These are phyloP conservation scores for Globisporangium uncinulatum DNA, from an alignment of 352 stramenopile genomes.

Conservation along the genomic window DNA sequence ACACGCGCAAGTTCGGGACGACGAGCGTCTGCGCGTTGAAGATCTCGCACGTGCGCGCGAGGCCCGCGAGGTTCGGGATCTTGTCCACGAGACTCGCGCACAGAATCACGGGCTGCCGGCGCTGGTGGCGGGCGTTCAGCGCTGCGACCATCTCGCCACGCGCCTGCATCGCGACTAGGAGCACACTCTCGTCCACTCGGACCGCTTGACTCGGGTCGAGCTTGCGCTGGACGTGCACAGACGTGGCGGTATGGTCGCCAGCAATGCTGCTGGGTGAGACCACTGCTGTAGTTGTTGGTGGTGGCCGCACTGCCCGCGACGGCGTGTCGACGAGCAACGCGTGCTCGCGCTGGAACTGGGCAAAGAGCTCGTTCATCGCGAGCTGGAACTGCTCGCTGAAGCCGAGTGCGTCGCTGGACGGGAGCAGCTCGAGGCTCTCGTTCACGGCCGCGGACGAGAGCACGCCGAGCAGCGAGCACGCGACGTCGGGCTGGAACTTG, in stretches of 20 bases:
- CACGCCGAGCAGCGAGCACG: conserved; percentile 69
- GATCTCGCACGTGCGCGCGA: conserved; percentile 94
- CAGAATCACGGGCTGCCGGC: conserved; percentile 65
- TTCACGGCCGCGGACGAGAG: conserved; percentile 57
- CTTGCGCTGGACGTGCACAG: conserved; percentile 64
- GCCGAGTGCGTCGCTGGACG: conserved; percentile 42
- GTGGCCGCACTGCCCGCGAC: neutral
- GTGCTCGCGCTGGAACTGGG: conserved; percentile 69
- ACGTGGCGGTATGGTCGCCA: neutral
- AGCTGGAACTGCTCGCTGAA: conserved; percentile 58
- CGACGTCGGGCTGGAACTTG: conserved; percentile 55
- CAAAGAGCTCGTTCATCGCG: conserved; percentile 59
- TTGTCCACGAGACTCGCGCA: conserved; percentile 92
- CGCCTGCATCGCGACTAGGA: conserved; percentile 43
- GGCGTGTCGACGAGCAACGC: conserved; percentile 24
- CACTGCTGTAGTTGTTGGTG: neutral
- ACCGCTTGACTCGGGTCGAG: conserved; percentile 55
- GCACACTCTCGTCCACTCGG: conserved; percentile 51
- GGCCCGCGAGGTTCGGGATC: conserved; percentile 91
- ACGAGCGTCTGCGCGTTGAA: conserved; percentile 90
- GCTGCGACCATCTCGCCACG: conserved; percentile 19
- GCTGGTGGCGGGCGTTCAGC: conserved; percentile 40
- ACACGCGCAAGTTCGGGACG: conserved; percentile 81
- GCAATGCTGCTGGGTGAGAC: neutral
- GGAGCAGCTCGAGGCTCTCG: conserved; percentile 72